Conservation (phyloP, 2,329 filamentous ascomycete species). For the Albophoma yamanashiensis region DNA sequence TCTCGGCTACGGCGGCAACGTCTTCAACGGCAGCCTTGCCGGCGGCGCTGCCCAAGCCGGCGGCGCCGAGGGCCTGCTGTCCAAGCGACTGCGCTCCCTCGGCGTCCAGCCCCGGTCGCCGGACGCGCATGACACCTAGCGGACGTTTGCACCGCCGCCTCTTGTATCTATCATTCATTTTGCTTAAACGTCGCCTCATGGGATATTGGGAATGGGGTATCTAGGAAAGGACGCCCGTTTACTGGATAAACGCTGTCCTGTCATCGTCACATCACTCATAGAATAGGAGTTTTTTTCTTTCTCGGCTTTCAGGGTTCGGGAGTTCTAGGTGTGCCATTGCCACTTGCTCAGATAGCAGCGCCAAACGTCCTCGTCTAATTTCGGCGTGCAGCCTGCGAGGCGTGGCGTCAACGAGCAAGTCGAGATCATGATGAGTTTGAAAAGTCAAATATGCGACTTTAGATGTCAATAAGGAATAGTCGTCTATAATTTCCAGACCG, state of each 20-base stretch:
- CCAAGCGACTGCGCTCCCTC: constrained; percentile 54
- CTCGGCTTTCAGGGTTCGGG: background rate
- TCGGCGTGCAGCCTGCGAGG: background rate
- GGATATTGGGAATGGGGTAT: background rate
- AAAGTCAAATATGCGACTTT: background rate
- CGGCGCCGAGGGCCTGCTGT: constrained; percentile 51
- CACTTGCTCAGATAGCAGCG: background rate
- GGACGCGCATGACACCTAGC: constrained; percentile 2
- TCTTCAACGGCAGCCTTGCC: constrained; percentile 23
- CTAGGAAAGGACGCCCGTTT: background rate
- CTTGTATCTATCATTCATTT: background rate
- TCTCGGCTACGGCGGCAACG: constrained; percentile 48
- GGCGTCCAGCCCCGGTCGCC: constrained; percentile 30
- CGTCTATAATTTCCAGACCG: background rate
- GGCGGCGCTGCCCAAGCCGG: constrained; percentile 24
- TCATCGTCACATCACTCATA: background rate
- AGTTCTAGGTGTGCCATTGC: background rate
- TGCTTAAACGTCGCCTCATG: background rate
- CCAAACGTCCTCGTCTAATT: background rate
- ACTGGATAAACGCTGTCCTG: background rate
- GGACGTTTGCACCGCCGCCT: background rate
- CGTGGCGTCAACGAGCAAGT: background rate
- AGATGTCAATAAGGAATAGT: background rate
- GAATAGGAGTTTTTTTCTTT: background rate
- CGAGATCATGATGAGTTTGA: too few relatives aligned